These are phyloP conservation scores for Tulasnella sp. DNA, from an alignment of 768 basidiomycete genomes.

Conservation along the genomic window DNA sequence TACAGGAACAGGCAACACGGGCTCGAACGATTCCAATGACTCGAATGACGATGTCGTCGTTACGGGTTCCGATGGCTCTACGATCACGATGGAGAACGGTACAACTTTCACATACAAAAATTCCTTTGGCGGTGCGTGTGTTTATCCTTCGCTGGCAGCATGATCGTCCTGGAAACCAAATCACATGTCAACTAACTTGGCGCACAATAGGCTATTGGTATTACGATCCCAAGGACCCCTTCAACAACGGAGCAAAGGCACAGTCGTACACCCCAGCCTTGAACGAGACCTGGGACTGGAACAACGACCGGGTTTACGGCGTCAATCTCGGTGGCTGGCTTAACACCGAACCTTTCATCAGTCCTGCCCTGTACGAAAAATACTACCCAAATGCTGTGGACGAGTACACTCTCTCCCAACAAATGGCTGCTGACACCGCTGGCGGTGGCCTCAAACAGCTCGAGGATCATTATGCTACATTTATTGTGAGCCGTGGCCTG, in stretches of 20 bases:
- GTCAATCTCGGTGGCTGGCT: slow-evolving; percentile 79
- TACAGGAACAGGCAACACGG: slow-evolving; percentile 37
- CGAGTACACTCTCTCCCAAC: slow-evolving; percentile 67
- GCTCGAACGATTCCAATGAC: slow-evolving; percentile 37
- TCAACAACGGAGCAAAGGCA: slow-evolving; percentile 70
- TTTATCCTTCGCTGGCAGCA: slow-evolving; percentile 8
- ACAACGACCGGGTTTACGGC: slow-evolving; percentile 61
- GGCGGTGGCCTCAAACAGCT: slow-evolving; percentile 63
- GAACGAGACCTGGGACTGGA: slow-evolving; percentile 74
- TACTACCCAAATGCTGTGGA: slow-evolving; percentile 57
- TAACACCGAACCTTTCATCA: slow-evolving; percentile 78
- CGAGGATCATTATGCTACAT: slow-evolving; percentile 78
- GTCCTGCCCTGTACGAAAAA: slow-evolving; percentile 63
- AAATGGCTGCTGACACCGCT: slow-evolving; percentile 67
- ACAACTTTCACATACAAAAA: slow-evolving; percentile 76
- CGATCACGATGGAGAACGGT: slow-evolving; percentile 66
- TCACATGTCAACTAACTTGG: not conserved
- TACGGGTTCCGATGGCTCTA: slow-evolving; percentile 71
- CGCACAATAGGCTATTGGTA: slow-evolving; percentile 41
- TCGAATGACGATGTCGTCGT: slow-evolving; percentile 37
- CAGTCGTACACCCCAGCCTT: slow-evolving; percentile 83
- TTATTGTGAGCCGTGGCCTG: slow-evolving; percentile 60
- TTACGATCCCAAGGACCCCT: slow-evolving; percentile 71
- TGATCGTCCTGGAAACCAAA: slow-evolving; percentile 44
- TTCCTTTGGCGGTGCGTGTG: slow-evolving; percentile 60